These are phyloP conservation scores for Pythium periplocum DNA, from an alignment of 352 stramenopile species.

Conservation along the genomic window DNA sequence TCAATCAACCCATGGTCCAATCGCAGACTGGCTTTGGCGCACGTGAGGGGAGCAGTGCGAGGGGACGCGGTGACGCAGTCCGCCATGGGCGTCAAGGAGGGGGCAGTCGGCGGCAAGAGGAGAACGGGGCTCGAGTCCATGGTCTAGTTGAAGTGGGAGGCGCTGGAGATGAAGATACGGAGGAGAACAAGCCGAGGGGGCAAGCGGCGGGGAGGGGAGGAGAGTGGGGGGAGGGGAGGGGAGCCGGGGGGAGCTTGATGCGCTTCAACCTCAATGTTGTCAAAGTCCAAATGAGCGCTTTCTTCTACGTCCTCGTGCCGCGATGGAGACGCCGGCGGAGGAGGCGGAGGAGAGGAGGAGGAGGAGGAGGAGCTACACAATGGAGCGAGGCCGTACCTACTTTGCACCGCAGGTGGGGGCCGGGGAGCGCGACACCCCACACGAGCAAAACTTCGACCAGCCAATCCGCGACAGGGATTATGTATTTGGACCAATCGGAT, in stretches of 20 bases:
- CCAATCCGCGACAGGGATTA: constrained; percentile 13
- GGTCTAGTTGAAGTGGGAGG: constrained; percentile 7
- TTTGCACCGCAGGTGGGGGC: constrained; percentile 15
- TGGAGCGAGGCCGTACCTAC: constrained; percentile 13
- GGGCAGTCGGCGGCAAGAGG: constrained; percentile 13
- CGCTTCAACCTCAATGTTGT: constrained; percentile 36
- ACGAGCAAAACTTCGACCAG: constrained; percentile 9
- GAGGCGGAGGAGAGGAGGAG: constrained; percentile 10
- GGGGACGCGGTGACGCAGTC: no score
- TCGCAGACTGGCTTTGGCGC: constrained; percentile 9
- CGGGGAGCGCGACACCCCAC: constrained; percentile 11
- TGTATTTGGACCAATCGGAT: constrained; percentile 18
- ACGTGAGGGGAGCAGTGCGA: no score
- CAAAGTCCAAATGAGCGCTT: constrained; percentile 68
- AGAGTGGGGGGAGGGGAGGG: constrained; percentile 6
- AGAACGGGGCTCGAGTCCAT: constrained; percentile 26
- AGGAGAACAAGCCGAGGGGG: no score
- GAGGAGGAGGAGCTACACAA: constrained; percentile 9
- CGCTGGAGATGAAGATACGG: no score
- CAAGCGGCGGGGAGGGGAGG: no score
- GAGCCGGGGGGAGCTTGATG: constrained; percentile 4
- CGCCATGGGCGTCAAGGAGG: constrained; percentile 10
- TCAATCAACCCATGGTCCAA: constrained; percentile 4
- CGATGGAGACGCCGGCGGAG: constrained; percentile 5
- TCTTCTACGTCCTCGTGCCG: constrained; percentile 3